Percentiles rank a stretch among this genome's conserved stretches.
These are phyloP conservation scores for Colletotrichum sp. DNA, from an alignment of 2,329 filamentous ascomycete species.

Conservation along the genomic window DNA sequence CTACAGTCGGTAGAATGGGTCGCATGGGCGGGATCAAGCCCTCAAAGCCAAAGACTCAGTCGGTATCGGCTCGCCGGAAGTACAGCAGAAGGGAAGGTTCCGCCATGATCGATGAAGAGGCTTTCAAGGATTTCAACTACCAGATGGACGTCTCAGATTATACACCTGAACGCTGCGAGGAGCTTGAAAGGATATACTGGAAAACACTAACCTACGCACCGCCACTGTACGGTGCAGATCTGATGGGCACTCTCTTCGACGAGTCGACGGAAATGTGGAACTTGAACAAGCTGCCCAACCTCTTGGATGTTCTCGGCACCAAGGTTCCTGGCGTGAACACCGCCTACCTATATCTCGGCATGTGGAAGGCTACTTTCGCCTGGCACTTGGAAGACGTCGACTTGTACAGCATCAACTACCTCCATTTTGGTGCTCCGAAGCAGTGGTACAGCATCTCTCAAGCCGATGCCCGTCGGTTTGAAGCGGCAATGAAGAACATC, in stretches of 20 bases:
- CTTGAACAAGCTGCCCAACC: slow-evolving; percentile 89
- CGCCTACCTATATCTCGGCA: slow-evolving; percentile 94
- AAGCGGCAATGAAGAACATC: slow-evolving; percentile 91
- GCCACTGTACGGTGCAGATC: slow-evolving; percentile 94
- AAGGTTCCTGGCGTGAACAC: slow-evolving; percentile 98
- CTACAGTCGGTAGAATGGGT: slow-evolving; percentile 34
- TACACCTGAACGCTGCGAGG: slow-evolving; percentile 89
- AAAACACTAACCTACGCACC: slow-evolving; percentile 95
- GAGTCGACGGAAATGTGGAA: slow-evolving; percentile 89
- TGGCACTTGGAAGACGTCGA: slow-evolving; percentile 99
- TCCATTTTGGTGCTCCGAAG: slow-evolving; percentile 97
- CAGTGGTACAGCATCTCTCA: slow-evolving; percentile 99
- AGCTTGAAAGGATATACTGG: slow-evolving; percentile 95
- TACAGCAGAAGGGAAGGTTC: slow-evolving; percentile 81
- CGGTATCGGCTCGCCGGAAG: slow-evolving; percentile 85
- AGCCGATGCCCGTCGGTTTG: slow-evolving; percentile 89
- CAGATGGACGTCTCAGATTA: slow-evolving; percentile 87
- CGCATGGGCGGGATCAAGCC: slow-evolving; percentile 56
- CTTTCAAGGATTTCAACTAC: slow-evolving; percentile 92
- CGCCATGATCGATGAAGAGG: slow-evolving; percentile 84
- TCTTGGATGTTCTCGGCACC: slow-evolving; percentile 91
- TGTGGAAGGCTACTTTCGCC: slow-evolving; percentile 99
- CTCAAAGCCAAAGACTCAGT: slow-evolving; percentile 68
- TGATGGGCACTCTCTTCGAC: slow-evolving; percentile 93
- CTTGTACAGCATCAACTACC: slow-evolving; percentile 99